Base-by-base conservation (phyloP, 306 rosid species). In the Sicyos baderoa region DNA sequence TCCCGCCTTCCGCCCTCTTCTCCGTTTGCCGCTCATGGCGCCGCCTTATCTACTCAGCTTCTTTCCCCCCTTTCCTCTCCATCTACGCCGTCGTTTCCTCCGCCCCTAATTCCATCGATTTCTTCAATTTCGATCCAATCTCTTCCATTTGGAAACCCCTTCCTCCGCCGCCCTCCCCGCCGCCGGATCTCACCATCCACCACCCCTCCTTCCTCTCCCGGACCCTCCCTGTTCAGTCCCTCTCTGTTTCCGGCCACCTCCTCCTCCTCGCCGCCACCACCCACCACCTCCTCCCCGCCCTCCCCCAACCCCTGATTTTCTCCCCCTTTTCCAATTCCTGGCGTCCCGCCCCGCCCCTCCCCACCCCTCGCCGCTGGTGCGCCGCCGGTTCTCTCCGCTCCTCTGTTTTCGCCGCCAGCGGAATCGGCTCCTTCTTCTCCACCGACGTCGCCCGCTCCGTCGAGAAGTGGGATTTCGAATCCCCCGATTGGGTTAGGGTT, bases 151-250 rank as follows among this genome's bases (percentile, higher is more conserved):
- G 98, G 98, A 35, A 7, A 0, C 59, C 78, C 0, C 86, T 83
- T 0, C 78, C 80, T 0, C 56, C 78, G 0, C 86, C 83, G 35
- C 0, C 78, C 79, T 0, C 90, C 0, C 88, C 97, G 0, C 82
- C 88, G 0, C 80, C 77, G 53, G 74, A 60, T n/a, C 77, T 86
- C 7, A 72, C 81, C 62, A 85, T 85, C 74, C 96, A 65, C 61
- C 96, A 89, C 77, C 98, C 96, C 0, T 86, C 96, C 2, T 92
- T 92, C 86, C 76, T 92, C 48, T 89, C 89, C 70, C 89, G 98
- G 0, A 83, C 51, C 22, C 83, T 89, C 21, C 80, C 98, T 2
- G 48, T 92, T 18, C 98, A 89, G 32, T 83, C 96, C 8, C 65
- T 81, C 73, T 68, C 95, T 53, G 78, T 78, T 9, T 54, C 84